Conservation (phyloP, 768 basidiomycete genomes). For the Hydnum rufescens region DNA sequence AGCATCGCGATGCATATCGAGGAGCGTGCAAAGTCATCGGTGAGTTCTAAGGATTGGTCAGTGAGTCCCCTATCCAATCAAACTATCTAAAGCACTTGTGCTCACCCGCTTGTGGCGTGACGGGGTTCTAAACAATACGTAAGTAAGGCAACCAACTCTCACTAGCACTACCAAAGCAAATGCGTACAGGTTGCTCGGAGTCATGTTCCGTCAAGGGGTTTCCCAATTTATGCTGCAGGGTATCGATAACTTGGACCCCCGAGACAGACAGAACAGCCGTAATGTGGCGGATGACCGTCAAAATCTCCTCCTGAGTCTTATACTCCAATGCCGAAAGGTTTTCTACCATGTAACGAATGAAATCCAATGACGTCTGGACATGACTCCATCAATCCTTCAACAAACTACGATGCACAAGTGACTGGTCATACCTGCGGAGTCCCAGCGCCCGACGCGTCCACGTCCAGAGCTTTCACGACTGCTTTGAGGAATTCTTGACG, state of each 20-base stretch:
- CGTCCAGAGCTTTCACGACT: slow-evolving; percentile 61
- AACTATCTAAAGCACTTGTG: background rate
- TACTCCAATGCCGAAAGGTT: slow-evolving; percentile 86
- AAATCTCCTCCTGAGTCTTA: slow-evolving; percentile 83
- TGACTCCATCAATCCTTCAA: background rate
- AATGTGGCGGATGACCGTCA: slow-evolving; percentile 65
- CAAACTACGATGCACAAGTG: background rate
- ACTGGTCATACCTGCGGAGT: background rate
- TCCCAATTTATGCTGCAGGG: slow-evolving; percentile 37
- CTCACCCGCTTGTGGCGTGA: background rate
- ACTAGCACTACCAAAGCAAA: too few species aligned
- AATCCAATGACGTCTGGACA: slow-evolving; percentile 57
- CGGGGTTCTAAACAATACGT: background rate
- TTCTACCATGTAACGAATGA: slow-evolving; percentile 84
- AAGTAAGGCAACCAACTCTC: background rate
- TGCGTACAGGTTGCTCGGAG: background rate
- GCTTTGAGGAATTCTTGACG: slow-evolving; percentile 78
- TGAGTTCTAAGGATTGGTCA: background rate
- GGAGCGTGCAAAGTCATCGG: slow-evolving; percentile 14
- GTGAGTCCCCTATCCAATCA: background rate
- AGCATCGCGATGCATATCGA: slow-evolving; percentile 69
- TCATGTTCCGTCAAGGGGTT: background rate
- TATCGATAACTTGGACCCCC: slow-evolving; percentile 66
- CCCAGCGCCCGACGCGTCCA: slow-evolving; percentile 30
- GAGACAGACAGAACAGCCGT: slow-evolving; percentile 56